A percentile compares a stretch with the other conserved stretches of the same genome.
Conservation (phyloP, 2,329 filamentous ascomycete genomes). For the Diaporthe citriasiana region DNA sequence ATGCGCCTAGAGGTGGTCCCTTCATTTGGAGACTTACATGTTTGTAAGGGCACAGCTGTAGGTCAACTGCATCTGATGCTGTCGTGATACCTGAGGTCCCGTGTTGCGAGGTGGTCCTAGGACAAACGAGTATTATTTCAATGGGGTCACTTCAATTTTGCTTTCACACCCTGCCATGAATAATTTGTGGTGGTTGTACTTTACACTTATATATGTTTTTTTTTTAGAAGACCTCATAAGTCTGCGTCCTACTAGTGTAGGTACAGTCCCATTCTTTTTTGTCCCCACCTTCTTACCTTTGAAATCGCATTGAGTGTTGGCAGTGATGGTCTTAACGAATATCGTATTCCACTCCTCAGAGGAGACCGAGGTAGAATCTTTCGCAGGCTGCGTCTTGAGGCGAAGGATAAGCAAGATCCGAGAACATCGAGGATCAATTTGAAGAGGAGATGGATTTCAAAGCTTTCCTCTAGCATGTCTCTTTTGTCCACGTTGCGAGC, state of each 20-base stretch:
- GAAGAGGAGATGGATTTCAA: not conserved
- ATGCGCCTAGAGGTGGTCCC: too few relatives aligned
- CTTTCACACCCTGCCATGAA: not conserved
- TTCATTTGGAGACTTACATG: not conserved
- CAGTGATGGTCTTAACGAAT: not conserved
- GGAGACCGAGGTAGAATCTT: not conserved
- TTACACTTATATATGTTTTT: not conserved
- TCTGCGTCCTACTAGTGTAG: not conserved
- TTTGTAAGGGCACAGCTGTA: not conserved
- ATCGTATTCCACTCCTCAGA: not conserved
- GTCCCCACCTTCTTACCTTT: not conserved
- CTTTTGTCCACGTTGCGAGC: not conserved
- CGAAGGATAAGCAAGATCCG: too few relatives aligned
- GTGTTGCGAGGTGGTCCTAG: not conserved
- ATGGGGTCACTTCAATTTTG: too few relatives aligned
- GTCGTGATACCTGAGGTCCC: not conserved
- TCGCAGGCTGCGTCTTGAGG: not conserved
- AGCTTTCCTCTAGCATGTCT: not conserved
- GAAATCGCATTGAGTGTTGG: not conserved
- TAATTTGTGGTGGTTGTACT: too few relatives aligned
- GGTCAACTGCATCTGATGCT: not conserved
- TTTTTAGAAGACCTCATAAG: not conserved
- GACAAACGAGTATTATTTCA: too few relatives aligned
- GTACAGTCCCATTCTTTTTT: not conserved
- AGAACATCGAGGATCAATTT: too few relatives aligned